Evolutionary conservation across 2,329 filamentous ascomycete species (phyloP).

Genomic region (Polychaeton citri): DNA sequence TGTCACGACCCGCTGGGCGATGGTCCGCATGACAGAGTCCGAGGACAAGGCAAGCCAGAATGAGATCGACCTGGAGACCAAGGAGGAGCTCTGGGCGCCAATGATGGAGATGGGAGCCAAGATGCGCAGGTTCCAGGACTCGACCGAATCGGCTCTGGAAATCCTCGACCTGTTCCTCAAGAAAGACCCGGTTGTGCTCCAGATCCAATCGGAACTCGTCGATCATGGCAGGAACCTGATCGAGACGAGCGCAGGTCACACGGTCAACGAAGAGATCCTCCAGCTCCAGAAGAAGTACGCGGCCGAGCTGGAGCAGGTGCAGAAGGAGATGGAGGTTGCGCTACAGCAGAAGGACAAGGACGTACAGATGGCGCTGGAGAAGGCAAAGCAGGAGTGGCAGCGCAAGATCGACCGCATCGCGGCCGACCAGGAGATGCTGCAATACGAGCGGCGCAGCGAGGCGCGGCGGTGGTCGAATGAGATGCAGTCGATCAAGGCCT

Average conservation of each 20-base stretch:
- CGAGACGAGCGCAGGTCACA: slow-evolving; percentile 10
- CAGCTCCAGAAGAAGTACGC: slow-evolving; percentile 6
- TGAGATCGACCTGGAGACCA: slow-evolving; percentile 11
- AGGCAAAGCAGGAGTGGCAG: slow-evolving; percentile 2
- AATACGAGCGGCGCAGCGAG: slow-evolving; percentile 2
- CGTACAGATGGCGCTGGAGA: slow-evolving; percentile 4
- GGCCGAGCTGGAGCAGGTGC: slow-evolving; percentile 6
- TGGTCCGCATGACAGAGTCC: slow-evolving; percentile 5
- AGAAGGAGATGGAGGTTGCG: slow-evolving; percentile 7
- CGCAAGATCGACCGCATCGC: slow-evolving; percentile 2
- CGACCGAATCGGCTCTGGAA: slow-evolving; percentile 7
- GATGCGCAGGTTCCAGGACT: slow-evolving; percentile 6
- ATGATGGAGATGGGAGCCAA: slow-evolving; percentile 10
- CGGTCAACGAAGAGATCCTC: slow-evolving; percentile 7
- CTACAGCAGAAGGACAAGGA: slow-evolving; percentile 6
- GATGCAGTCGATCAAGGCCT: too few species aligned
- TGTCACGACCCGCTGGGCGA: slow-evolving; percentile 32
- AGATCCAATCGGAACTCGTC: slow-evolving; percentile 13
- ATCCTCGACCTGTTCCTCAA: slow-evolving; percentile 7
- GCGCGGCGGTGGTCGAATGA: slow-evolving; percentile 1
- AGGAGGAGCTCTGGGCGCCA: slow-evolving; percentile 9
- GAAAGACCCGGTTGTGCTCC: slow-evolving; percentile 5
- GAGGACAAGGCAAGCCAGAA: slow-evolving; percentile 5
- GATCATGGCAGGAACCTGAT: slow-evolving; percentile 10
- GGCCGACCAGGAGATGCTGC: slow-evolving; percentile 2